phyloP scores from a whole-genome alignment of 768 basidiomycete species.

The Leccinum sublutescens region DNA sequence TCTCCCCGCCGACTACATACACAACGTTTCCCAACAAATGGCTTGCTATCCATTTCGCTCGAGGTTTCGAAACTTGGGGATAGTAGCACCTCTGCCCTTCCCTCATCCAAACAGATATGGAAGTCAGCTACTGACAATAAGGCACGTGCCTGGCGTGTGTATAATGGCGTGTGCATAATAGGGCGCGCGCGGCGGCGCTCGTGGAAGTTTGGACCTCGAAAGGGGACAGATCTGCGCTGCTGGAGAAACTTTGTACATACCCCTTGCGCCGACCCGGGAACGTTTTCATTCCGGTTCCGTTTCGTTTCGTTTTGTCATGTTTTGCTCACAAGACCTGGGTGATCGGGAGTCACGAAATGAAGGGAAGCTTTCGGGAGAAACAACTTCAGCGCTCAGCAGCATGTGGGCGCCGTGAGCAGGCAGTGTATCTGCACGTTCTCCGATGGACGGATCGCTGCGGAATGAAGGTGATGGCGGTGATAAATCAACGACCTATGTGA shows the following conservation, averaged over 20 bases:
- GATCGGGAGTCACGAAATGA: not conserved
- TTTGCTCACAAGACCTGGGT: not conserved
- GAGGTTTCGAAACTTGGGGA: not conserved
- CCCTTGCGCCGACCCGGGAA: not conserved
- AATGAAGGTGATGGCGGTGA: not conserved
- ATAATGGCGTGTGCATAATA: constrained; percentile 6
- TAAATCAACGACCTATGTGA: not conserved
- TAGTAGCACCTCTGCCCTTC: not conserved
- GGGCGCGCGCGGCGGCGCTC: not conserved
- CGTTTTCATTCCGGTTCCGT: not conserved
- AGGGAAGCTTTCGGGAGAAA: too few relatives aligned
- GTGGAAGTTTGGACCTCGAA: not conserved
- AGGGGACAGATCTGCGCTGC: not conserved
- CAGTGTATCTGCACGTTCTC: too few relatives aligned
- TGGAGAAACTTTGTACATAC: not conserved
- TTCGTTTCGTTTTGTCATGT: not conserved
- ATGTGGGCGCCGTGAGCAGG: too few relatives aligned
- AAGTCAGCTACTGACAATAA: constrained; percentile 1
- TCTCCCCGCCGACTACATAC: not conserved
- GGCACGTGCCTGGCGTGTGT: constrained; percentile 6
- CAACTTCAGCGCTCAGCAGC: too few relatives aligned
- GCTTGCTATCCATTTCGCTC: not conserved
- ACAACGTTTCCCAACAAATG: not conserved
- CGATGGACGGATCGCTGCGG: too few relatives aligned
- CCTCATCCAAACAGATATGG: constrained; percentile 3